phyloP scores from a whole-genome alignment of 2,329 filamentous ascomycete species.

The Colletotrichum musicola region DNA sequence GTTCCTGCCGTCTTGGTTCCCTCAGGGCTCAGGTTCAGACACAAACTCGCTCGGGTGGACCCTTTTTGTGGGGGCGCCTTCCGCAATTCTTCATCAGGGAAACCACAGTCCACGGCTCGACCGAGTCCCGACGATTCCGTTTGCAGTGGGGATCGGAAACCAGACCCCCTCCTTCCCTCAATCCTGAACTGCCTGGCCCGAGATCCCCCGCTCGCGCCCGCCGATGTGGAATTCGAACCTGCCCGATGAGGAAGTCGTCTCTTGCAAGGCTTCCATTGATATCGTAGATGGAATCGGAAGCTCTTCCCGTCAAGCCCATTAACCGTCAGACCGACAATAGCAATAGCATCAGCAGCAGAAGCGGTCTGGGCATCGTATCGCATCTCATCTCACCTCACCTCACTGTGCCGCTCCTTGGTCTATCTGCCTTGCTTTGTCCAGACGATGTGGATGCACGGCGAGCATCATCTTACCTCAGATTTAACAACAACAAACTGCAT shows the following conservation, averaged over 20 bases:
- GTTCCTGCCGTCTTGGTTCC: not conserved
- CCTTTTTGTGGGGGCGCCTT: constrained; percentile 9
- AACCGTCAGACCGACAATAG: too few relatives aligned
- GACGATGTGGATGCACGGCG: not conserved
- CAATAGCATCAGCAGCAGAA: too few relatives aligned
- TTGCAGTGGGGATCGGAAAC: constrained; percentile 11
- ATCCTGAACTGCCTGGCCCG: constrained; percentile 13
- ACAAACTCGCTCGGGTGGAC: too few relatives aligned
- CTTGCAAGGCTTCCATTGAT: not conserved
- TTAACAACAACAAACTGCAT: not conserved
- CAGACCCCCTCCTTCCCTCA: not conserved
- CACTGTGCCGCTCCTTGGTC: too few relatives aligned
- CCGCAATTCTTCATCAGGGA: not conserved
- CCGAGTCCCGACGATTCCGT: constrained; percentile 24
- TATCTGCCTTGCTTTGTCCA: not conserved
- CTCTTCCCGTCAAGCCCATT: too few relatives aligned
- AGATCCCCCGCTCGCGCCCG: constrained; percentile 10
- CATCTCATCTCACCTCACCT: too few relatives aligned
- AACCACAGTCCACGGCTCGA: constrained; percentile 21
- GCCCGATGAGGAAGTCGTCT: constrained; percentile 3
- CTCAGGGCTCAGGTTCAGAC: too few relatives aligned
- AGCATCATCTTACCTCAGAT: not conserved
- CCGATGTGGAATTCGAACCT: not conserved
- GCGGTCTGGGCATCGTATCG: too few relatives aligned
- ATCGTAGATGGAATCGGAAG: too few relatives aligned